phyloP scores from a whole-genome alignment of 345 rosid genomes.

The Odontarrhena argentea region DNA sequence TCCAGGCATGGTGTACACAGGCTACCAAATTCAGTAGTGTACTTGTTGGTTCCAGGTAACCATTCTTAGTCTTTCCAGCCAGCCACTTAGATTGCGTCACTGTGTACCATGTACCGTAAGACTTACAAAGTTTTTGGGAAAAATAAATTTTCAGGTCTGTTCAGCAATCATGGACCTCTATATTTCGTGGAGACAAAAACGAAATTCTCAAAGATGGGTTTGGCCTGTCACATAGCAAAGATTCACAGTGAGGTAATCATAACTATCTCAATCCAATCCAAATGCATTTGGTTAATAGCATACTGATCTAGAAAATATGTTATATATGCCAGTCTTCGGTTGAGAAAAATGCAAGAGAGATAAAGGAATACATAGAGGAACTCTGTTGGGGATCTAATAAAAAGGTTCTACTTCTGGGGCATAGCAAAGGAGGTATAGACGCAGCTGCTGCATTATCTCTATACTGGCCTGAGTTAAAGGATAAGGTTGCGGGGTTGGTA shows the following conservation, averaged over 20 bases:
- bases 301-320: constrained; percentile 20
- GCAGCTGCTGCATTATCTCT: constrained; percentile 93
- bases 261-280: constrained; percentile 3
- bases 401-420: constrained; percentile 90
- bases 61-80: constrained; percentile 29
- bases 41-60: constrained; percentile 91
- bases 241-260: constrained; percentile 90
- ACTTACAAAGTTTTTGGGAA: background rate
- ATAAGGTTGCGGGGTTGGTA: constrained; percentile 90
- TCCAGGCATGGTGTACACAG: constrained; percentile 93
- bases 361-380: constrained; percentile 93
- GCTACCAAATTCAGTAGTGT: constrained; percentile 78
- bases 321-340: constrained; percentile 77
- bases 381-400: constrained; percentile 94
- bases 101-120: constrained; percentile 9
- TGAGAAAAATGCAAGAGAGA: constrained; percentile 94
- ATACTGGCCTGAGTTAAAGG: constrained; percentile 93
- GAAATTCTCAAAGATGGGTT: constrained; percentile 88
- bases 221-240: constrained; percentile 93
- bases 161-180: constrained; percentile 97
- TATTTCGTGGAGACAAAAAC: constrained; percentile 85
- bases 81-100: background rate
- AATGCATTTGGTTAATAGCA: background rate
- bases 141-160: constrained; percentile 64
- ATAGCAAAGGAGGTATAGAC: constrained; percentile 99